A percentile compares a stretch with the other conserved stretches of the same genome.
phyloP scores from a whole-genome alignment of 164 flowering plant species.

The Sextonia rubra region DNA sequence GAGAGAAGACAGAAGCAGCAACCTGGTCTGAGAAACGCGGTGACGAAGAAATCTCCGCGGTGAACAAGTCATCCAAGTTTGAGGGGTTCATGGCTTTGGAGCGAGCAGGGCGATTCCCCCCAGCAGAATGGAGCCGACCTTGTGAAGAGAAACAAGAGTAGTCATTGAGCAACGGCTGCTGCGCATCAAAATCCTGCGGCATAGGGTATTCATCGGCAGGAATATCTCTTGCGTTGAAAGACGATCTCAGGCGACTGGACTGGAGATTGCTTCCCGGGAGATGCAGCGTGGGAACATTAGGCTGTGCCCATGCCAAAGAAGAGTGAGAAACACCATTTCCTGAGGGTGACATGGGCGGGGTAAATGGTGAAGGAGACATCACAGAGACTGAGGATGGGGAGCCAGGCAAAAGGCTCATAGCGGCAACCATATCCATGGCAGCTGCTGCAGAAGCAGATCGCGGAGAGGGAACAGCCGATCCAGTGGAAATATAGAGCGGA shows the following conservation, averaged over 20 bases:
- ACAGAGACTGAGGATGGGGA: constrained; percentile 53
- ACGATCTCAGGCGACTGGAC: constrained; percentile 41
- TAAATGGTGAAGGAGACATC: constrained; percentile 47
- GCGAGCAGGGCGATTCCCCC: constrained; percentile 11
- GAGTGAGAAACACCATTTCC: constrained; percentile 6
- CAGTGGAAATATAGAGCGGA: constrained; percentile 51
- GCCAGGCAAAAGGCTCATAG: constrained; percentile 9
- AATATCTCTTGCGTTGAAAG: constrained; percentile 61
- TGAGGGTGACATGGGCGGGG: constrained; percentile 26
- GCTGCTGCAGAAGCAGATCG: constrained; percentile 24
- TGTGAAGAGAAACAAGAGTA: constrained; percentile 21
- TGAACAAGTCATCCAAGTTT: constrained; percentile 62
- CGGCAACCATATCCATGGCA: constrained; percentile 7
- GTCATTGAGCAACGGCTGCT: constrained; percentile 63
- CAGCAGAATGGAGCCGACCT: constrained; percentile 18
- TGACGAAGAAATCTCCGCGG: constrained; percentile 47
- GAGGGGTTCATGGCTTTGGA: constrained; percentile 50
- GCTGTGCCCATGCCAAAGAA: constrained; percentile 44
- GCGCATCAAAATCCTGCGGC: constrained; percentile 31
- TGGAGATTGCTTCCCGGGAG: constrained; percentile 54
- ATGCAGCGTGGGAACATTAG: constrained; percentile 69
- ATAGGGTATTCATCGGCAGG: neutral
- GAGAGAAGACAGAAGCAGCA: neutral
- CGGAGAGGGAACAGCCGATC: constrained; percentile 53
- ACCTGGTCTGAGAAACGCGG: constrained; percentile 50